A percentile compares a stretch with the other conserved stretches of the same genome.
These are phyloP conservation scores for Thymus mandschuricus DNA, from an alignment of 257 asterid species.

Conservation along the genomic window DNA sequence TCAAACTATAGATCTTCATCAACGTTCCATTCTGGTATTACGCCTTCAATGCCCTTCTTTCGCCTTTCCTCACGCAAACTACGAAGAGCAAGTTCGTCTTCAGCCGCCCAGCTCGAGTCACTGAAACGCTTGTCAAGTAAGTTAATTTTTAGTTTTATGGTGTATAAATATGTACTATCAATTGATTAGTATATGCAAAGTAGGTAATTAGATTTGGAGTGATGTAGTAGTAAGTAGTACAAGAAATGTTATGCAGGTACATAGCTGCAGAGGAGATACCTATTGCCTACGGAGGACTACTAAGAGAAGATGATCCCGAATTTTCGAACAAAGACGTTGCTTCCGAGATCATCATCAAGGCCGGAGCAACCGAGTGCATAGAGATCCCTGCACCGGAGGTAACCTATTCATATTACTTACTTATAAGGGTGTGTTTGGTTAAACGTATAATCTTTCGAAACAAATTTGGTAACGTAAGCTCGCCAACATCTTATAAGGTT, in stretches of 20 bases:
- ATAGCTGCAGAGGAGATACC: slow-evolving; percentile 58
- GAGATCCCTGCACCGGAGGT: slow-evolving; percentile 62
- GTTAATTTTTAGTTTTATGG: too few relatives aligned
- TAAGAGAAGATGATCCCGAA: slow-evolving; percentile 51
- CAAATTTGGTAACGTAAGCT: too few relatives aligned
- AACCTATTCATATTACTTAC: too few relatives aligned
- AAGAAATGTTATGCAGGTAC: slow-evolving; percentile 39
- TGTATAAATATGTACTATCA: neutral
- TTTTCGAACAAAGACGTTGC: slow-evolving; percentile 51
- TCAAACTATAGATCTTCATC: slow-evolving; percentile 48
- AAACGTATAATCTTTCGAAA: too few relatives aligned
- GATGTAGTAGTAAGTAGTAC: too few relatives aligned
- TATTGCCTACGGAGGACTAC: slow-evolving; percentile 53
- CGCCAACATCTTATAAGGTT: too few relatives aligned
- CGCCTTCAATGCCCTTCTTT: slow-evolving; percentile 57
- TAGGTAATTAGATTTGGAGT: too few relatives aligned
- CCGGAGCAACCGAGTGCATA: slow-evolving; percentile 48
- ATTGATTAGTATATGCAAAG: too few relatives aligned
- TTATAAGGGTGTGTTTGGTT: too few relatives aligned
- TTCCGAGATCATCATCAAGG: slow-evolving; percentile 46
- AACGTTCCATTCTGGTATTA: slow-evolving; percentile 79
- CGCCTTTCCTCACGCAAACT: slow-evolving; percentile 64
- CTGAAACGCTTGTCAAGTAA: slow-evolving; percentile 67
- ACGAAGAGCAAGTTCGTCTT: slow-evolving; percentile 62
- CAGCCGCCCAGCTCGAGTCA: slow-evolving; percentile 58